Base-by-base conservation (phyloP, 2,329 filamentous ascomycete species). In the Aspergillus fischeri region DNA sequence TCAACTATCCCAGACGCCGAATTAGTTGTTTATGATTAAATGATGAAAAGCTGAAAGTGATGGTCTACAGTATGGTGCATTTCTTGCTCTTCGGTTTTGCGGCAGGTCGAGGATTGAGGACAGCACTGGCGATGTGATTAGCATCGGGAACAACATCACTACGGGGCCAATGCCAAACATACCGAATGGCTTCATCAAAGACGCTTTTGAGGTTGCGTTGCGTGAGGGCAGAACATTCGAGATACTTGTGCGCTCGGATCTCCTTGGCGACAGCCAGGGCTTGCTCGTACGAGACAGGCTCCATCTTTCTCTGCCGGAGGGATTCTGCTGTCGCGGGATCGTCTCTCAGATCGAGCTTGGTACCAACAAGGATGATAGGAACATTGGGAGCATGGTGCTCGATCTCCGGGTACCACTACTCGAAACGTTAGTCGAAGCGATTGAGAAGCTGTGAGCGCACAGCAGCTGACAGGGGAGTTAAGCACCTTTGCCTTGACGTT, bases 161-260 rank as follows among this genome's bases (percentile, higher is more conserved):
- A 20, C 3, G 44, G 14, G 29, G 27, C 1, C 20, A 49, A 17
- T 1, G 29, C 21, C 21, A 20, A 21, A 78, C 88, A 67, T 80
- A 97, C 94, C 94, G 88, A 73, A 99, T 99, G 35, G 94, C 94
- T 78, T 97, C 93, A 72, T 99, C 94, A 73, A 99, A 99, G 51
- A 99, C 94, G 70, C 91, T 96, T 87, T 99, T 99, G 67, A 99
- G 78, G 76, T 97, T 97, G 71, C 93, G 84, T 81, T 97, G 94
- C 41, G 94, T 99, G 65, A 99, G 81, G 50, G 94, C 94, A 53
- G 94, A 97, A 80, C 94, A 99, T 79, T 99, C 94, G 45, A 97
- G 84, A 78, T 99, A 99, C 80, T 97, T 97, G 79, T 94, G 90
- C 49, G 94, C 93, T 73, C 86, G 89, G 77, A 99, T 97, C 70